phyloP scores from a whole-genome alignment of 352 stramenopile species.

The Blastocystis sp. region DNA sequence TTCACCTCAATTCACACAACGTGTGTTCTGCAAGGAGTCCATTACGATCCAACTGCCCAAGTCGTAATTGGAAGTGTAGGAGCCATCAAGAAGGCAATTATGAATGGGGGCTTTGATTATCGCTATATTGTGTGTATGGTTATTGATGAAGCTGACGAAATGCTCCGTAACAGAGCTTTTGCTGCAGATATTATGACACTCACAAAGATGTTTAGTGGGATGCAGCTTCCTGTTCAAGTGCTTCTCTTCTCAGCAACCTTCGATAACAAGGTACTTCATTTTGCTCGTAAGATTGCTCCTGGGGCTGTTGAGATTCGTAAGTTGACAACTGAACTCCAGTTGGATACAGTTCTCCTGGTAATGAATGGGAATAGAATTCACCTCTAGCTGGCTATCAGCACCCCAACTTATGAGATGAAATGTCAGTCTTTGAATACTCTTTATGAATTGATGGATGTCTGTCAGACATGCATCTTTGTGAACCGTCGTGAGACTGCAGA shows the following conservation, averaged over 20 bases:
- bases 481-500: conserved; percentile 46
- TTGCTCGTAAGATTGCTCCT: conserved; percentile 29
- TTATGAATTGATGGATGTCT: conserved; percentile 59
- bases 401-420: conserved; percentile 24
- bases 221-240: conserved; percentile 7
- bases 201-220: background rate
- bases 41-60: conserved; percentile 24
- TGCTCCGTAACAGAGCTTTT: conserved; percentile 17
- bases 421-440: conserved; percentile 1
- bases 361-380: background rate
- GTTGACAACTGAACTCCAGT: background rate
- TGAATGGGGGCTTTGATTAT: background rate
- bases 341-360: conserved; percentile 59
- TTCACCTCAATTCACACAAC: conserved; percentile 33
- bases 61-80: conserved; percentile 40
- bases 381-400: background rate
- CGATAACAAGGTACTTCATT: conserved; percentile 48
- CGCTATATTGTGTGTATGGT: conserved; percentile 17
- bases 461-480: conserved; percentile 64
- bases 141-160: conserved; percentile 62
- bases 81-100: background rate
- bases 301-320: conserved; percentile 45
- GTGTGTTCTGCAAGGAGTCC: conserved; percentile 23
- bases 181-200: conserved; percentile 3
- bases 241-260: conserved; percentile 66